A percentile compares a stretch with the other conserved stretches of the same genome.
These are phyloP conservation scores for Cordyceps farinosa DNA, from an alignment of 2,329 filamentous ascomycete species.

Conservation along the genomic window DNA sequence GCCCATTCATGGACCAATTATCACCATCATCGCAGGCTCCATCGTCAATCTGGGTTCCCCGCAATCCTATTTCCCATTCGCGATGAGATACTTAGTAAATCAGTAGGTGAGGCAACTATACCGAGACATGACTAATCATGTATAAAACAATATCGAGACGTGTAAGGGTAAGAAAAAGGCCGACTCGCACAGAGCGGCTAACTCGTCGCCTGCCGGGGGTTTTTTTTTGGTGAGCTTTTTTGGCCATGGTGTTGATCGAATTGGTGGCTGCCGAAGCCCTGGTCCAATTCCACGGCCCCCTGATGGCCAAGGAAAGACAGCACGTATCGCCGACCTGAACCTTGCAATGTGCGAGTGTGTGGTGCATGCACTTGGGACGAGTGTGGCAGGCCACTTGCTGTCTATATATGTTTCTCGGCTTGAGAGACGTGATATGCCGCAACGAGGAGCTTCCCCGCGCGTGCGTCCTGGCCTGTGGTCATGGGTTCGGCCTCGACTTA, in stretches of 20 bases:
- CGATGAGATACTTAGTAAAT: background rate
- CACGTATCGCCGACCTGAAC: background rate
- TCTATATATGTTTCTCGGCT: background rate
- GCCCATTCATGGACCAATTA: conserved; percentile 9
- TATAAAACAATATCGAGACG: no score
- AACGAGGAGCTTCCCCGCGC: background rate
- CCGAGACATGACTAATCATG: no score
- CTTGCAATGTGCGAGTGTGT: background rate
- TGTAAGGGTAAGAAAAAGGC: background rate
- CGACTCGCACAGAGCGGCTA: background rate
- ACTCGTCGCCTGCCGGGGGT: background rate
- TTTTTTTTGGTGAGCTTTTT: background rate
- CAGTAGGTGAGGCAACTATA: background rate
- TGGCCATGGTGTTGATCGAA: background rate
- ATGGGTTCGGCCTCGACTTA: background rate
- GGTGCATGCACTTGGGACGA: background rate
- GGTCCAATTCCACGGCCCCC: no score
- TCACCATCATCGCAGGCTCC: conserved; percentile 6
- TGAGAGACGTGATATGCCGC: background rate
- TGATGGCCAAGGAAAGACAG: background rate
- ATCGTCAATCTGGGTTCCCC: conserved; percentile 11
- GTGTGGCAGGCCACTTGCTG: background rate
- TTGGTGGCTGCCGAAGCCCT: background rate
- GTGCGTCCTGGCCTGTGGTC: background rate
- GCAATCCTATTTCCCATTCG: background rate